Evolutionary conservation across 1,284 basidiomycete genomes (phyloP), one percentile per base, ranked within the genome.

Genomic region (Ceratobasidium theobromae): DNA sequence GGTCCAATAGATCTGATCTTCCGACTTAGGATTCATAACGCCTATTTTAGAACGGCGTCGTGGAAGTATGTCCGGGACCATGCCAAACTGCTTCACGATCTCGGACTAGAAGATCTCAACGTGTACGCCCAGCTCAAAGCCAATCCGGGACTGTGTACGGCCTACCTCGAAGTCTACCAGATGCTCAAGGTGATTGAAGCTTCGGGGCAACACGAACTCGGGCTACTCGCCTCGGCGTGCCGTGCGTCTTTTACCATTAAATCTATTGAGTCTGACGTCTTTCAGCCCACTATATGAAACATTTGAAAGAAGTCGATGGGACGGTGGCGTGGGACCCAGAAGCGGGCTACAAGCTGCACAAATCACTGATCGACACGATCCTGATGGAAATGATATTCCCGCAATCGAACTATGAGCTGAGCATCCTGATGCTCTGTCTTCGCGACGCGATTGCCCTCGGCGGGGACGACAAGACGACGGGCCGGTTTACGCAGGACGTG

Each of bases 371-470:
- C 30, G 66, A 69, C 38, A 69, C 68, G 1, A 67, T 69, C 14
- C 53, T 69, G 27, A 67, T 68, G 51, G 68, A 69, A 23, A 35
- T 69, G 54, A 66, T 69, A 23, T 52, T 69, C 6, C 68, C 68
- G 12, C 57, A 69, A 28, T 65, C 68, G 9, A 25, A 51, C 30
- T 69, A 69, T 35, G 58, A 58, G 2, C 48, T 60, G 27, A 67
- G 67, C 43, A 65, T 69, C 45, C 62, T 69, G 3, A 65, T 65
- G 32, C 53, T 67, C 21, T 49, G 57, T 30, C 54, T 69, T 4
- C 41, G 54, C n/a, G 68, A 69, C 18, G 52, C 68, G 33, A 53
- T 69, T n/a, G 53, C 64, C 16, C 53, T 27, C 14, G 51, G n/a
- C n/a, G n/a, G 54, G 2, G 60, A 60, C 38, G 33, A 53, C 21